These are phyloP conservation scores for Spathaspora arborariae DNA, from an alignment of 805 yeast genomes.

Conservation along the genomic window DNA sequence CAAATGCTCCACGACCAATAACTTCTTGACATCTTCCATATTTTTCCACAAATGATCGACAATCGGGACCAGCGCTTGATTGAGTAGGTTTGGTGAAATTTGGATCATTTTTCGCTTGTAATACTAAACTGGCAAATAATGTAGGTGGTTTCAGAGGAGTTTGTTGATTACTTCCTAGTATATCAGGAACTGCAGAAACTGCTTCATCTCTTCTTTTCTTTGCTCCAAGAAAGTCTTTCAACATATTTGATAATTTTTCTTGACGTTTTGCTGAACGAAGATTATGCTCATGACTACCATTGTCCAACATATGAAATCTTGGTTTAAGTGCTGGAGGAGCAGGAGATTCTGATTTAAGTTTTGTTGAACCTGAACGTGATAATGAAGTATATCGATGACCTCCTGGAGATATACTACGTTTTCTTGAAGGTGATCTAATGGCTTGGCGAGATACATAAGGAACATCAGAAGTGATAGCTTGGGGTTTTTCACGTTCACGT, in stretches of 20 bases:
- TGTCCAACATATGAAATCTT: slow-evolving; percentile 55
- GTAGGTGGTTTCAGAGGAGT: slow-evolving; percentile 54
- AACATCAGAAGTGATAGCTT: neutral
- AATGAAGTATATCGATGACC: neutral
- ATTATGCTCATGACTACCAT: slow-evolving; percentile 79
- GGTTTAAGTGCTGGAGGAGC: slow-evolving; percentile 18
- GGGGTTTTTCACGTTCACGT: neutral
- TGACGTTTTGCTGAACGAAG: slow-evolving; percentile 73
- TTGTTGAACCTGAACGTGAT: neutral
- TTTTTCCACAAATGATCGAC: slow-evolving; percentile 71
- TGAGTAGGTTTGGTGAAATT: slow-evolving; percentile 17
- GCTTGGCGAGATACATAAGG: neutral
- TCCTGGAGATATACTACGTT: slow-evolving; percentile 1
- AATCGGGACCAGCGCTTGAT: slow-evolving; percentile 25
- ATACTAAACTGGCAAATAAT: slow-evolving; percentile 61
- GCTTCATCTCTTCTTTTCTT: slow-evolving; percentile 69
- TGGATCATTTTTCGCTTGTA: slow-evolving; percentile 43
- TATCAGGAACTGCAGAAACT: slow-evolving; percentile 67
- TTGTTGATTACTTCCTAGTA: slow-evolving; percentile 20
- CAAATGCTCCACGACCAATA: slow-evolving; percentile 91
- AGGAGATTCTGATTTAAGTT: slow-evolving; percentile 3
- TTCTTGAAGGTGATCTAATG: slow-evolving; percentile 2
- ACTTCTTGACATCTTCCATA: slow-evolving; percentile 95
- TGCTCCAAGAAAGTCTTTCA: slow-evolving; percentile 72
- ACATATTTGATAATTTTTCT: slow-evolving; percentile 70